A percentile compares a stretch with the other conserved stretches of the same genome.
These are phyloP conservation scores for Apiospora rasikravindrae DNA, from an alignment of 2,329 filamentous ascomycete species.

Conservation along the genomic window DNA sequence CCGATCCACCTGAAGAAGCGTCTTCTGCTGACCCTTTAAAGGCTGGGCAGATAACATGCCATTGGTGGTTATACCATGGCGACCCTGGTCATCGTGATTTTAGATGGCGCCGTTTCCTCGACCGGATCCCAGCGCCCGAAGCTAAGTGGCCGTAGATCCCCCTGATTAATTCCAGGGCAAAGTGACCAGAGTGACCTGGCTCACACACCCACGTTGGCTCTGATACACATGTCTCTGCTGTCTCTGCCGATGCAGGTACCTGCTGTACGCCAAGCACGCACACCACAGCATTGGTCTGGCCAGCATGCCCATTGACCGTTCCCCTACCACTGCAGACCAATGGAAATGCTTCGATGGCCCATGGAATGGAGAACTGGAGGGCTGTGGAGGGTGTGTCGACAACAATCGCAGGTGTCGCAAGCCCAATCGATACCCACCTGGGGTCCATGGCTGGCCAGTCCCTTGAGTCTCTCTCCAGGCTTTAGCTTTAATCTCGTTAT, in stretches of 20 bases:
- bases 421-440: background rate
- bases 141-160: conserved; percentile 14
- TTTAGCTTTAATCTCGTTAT: conserved; percentile 12
- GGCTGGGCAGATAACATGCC: conserved; percentile 6
- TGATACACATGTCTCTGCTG: conserved; percentile 10
- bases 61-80: background rate
- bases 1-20: conserved; percentile 9
- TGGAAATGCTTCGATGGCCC: background rate
- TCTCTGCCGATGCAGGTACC: conserved; percentile 15
- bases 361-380: background rate
- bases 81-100: conserved; percentile 11
- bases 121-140: conserved; percentile 13
- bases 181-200: background rate
- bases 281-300: background rate
- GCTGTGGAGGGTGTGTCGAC: conserved; percentile 11
- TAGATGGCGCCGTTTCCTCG: conserved; percentile 3
- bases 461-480: conserved; percentile 3
- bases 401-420: conserved; percentile 6
- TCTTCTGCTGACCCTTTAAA: background rate
- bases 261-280: background rate
- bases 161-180: conserved; percentile 17
- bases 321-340: conserved; percentile 3
- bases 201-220: background rate
- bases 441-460: conserved; percentile 10
- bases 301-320: conserved; percentile 8